Base-by-base conservation (phyloP, 176 grass and related monocot genomes). In the Musa acuminata region DNA sequence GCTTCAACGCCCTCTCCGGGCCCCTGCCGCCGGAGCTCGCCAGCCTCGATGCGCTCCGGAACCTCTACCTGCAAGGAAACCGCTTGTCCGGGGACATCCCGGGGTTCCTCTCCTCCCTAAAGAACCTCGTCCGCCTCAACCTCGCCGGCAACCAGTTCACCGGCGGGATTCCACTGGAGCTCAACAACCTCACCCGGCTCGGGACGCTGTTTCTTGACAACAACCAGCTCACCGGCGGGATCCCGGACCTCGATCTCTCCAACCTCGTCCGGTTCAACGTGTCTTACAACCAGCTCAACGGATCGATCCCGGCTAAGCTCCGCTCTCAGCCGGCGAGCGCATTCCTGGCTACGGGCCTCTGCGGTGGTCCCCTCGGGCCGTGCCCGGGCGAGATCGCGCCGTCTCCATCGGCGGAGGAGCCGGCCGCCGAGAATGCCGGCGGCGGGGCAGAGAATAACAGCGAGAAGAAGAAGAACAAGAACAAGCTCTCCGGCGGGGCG, bases 271-370 rank as follows among this genome's bases (percentile, higher is more conserved):
- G 14, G 1, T 72, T 96, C 0, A 96, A 96, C 72, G 93, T 90
- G 66, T 96, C 93, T 12, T 92, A 82, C 77, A 96, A 92, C 85
- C 85, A 90, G n/a, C 81, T 96, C 53, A 80, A 83, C 1, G 93
- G 93, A 17, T 71, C 72, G 72, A 80, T 96, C 7, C 87, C 93
- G 0, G 20, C 9, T 3, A n/a, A 81, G 59, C 69, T 96, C 76
- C 55, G 76, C 66, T 72, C 22, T 19, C 79, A 90, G 73, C 71
- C 87, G 53, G 75, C 29, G 2, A 29, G 66, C 24, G 89, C 93
- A 0, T 96, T 92, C 75, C 80, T 96, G 48, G 87, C 85, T 81
- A 87, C 79, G 80, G 24, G 78, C n/a, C 49, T 96, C 17, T 96
- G 93, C 53, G 93, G 93, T 48, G 83, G 83, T 51, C 93, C 93